Evolutionary conservation across 495 filamentous ascomycete genomes (phyloP).

Genomic region (Podospora pseudocomata): DNA sequence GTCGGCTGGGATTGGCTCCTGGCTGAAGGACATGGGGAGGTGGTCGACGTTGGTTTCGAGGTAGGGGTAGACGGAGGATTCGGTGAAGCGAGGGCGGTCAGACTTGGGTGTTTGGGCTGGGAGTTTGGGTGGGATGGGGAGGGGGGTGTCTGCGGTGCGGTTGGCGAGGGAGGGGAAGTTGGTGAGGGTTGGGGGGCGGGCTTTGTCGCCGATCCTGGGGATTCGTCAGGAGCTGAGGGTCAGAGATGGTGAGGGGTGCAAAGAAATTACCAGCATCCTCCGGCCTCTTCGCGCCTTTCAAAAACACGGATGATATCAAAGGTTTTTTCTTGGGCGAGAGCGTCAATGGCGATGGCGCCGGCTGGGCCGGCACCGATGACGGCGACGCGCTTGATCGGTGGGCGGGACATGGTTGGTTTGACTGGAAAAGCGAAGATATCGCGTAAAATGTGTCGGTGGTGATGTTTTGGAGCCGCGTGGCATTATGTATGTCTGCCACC

Average conservation of each 20-base stretch:
- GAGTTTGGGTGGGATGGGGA: constrained; percentile 44
- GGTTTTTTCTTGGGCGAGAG: constrained; percentile 51
- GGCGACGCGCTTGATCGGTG: constrained; percentile 47
- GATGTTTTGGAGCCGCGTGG: background rate
- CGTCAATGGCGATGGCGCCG: constrained; percentile 57
- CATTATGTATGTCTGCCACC: background rate
- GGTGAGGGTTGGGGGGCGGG: constrained; percentile 30
- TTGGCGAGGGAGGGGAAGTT: constrained; percentile 42
- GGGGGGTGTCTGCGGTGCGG: constrained; percentile 47
- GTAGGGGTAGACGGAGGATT: constrained; percentile 45
- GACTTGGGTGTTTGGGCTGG: constrained; percentile 45
- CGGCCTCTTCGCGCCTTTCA: constrained; percentile 54
- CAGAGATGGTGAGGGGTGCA: background rate
- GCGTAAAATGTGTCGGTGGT: background rate
- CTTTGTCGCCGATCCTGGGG: constrained; percentile 43
- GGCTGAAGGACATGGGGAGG: constrained; percentile 38
- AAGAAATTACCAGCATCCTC: constrained; percentile 53
- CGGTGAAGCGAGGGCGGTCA: constrained; percentile 46
- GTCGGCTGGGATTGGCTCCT: constrained; percentile 39
- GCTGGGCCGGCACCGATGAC: constrained; percentile 58
- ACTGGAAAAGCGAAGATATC: background rate
- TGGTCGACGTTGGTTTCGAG: constrained; percentile 44
- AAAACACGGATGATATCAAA: constrained; percentile 59
- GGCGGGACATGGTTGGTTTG: constrained; percentile 1
- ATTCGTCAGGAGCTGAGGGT: background rate